phyloP scores from a whole-genome alignment of 257 asterid genomes.

The Solanum phureja region DNA sequence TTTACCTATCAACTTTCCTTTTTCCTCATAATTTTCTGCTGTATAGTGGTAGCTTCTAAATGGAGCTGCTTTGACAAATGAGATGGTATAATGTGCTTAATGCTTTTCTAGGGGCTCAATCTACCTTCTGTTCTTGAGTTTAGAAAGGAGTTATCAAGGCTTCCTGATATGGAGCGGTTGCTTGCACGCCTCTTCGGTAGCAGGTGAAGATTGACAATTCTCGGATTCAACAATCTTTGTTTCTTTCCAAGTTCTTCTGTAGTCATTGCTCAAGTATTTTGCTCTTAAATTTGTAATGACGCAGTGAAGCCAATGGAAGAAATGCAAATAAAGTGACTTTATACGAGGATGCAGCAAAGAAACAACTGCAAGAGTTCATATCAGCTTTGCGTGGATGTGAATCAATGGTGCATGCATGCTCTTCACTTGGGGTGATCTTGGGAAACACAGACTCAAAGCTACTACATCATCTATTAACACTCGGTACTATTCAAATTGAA shows the following conservation, averaged over 20 bases:
- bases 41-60: neutral
- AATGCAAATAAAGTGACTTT: conserved; percentile 78
- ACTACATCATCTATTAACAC: conserved; percentile 53
- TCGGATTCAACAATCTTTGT: neutral
- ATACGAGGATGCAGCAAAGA: conserved; percentile 88
- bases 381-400: conserved; percentile 89
- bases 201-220: conserved; percentile 44
- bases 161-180: conserved; percentile 93
- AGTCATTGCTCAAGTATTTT: neutral
- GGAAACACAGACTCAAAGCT: conserved; percentile 52
- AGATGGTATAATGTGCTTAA: neutral
- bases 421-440: conserved; percentile 45
- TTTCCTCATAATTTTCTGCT: neutral
- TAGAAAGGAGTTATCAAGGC: conserved; percentile 72
- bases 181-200: conserved; percentile 79
- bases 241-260: neutral
- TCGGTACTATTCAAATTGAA: conserved; percentile 38
- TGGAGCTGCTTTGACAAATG: neutral
- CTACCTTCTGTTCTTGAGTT: conserved; percentile 58
- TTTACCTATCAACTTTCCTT: neutral
- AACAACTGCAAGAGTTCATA: conserved; percentile 85
- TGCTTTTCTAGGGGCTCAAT: conserved; percentile 48
- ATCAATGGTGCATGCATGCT: conserved; percentile 58
- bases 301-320: conserved; percentile 89
- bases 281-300: conserved; percentile 8